Evolutionary conservation across 805 yeast genomes (phyloP).

Genomic region (Lipomyces chichibuensis): DNA sequence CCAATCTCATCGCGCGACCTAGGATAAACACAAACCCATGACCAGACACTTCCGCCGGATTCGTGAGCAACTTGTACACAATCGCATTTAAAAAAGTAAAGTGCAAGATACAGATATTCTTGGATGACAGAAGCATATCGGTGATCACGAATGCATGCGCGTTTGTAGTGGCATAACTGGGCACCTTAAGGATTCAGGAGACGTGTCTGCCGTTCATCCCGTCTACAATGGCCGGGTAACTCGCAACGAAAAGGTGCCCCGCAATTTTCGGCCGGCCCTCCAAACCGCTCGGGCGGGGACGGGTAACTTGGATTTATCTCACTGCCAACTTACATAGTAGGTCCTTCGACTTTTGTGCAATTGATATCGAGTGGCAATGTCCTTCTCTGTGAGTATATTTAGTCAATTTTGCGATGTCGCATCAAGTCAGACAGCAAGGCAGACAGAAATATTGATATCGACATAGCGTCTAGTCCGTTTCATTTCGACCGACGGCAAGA

Average conservation of each 20-base stretch:
- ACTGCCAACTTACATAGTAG: not conserved
- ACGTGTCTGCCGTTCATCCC: no score
- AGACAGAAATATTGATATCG: not conserved
- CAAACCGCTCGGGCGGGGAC: no score
- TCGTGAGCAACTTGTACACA: constrained; percentile 28
- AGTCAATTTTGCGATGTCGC: not conserved
- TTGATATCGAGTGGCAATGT: constrained; percentile 5
- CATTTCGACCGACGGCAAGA: constrained; percentile 50
- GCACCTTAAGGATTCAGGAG: no score
- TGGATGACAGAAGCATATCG: constrained; percentile 33
- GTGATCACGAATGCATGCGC: not conserved
- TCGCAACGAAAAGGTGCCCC: not conserved
- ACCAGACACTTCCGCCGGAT: constrained; percentile 26
- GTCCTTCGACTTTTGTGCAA: not conserved
- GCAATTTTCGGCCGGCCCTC: not conserved
- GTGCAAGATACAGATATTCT: constrained; percentile 30
- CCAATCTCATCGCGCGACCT: constrained; percentile 35
- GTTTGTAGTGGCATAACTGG: not conserved
- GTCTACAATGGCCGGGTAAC: not conserved
- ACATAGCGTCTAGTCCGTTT: constrained; percentile 53
- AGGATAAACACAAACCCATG: constrained; percentile 34
- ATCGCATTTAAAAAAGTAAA: constrained; percentile 34
- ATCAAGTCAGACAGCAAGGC: not conserved
- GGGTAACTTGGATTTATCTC: no score
- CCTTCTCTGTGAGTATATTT: constrained; percentile 23